Conservation (phyloP, 257 asterid species). For the Solanum medicagineum region DNA sequence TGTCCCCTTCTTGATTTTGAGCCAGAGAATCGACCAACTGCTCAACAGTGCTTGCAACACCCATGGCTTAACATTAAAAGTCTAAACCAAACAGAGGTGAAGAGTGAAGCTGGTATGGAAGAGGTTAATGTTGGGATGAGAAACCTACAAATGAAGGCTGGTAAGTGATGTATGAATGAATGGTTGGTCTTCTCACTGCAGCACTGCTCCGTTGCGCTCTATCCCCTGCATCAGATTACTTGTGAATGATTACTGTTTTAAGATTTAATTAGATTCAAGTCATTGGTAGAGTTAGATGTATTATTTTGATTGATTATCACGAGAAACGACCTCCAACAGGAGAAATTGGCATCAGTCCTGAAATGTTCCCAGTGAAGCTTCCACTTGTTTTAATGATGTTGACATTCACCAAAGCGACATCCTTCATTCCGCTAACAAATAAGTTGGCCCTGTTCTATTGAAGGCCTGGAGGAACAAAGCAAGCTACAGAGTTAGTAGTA, state of each 20-base stretch:
- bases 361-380: not conserved
- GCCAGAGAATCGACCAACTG: constrained; percentile 90
- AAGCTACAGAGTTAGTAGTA: not conserved
- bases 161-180: constrained; percentile 29
- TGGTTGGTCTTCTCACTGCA: not conserved
- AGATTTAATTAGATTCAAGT: not conserved
- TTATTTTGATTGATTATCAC: not conserved
- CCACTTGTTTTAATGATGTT: not conserved
- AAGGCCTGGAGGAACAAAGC: not conserved
- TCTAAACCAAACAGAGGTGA: constrained; percentile 23
- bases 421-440: not conserved
- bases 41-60: constrained; percentile 76
- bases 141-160: constrained; percentile 42
- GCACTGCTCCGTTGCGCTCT: not conserved
- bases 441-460: not conserved
- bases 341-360: not conserved
- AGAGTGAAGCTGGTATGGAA: constrained; percentile 32
- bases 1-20: constrained; percentile 75
- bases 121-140: constrained; percentile 44
- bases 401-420: not conserved
- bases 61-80: constrained; percentile 54
- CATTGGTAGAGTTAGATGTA: not conserved
- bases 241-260: constrained; percentile 9
- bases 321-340: not conserved
- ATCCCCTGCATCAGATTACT: constrained; percentile 24